Base-by-base conservation (phyloP, 176 grass and related monocot genomes). In the Avena sativa region DNA sequence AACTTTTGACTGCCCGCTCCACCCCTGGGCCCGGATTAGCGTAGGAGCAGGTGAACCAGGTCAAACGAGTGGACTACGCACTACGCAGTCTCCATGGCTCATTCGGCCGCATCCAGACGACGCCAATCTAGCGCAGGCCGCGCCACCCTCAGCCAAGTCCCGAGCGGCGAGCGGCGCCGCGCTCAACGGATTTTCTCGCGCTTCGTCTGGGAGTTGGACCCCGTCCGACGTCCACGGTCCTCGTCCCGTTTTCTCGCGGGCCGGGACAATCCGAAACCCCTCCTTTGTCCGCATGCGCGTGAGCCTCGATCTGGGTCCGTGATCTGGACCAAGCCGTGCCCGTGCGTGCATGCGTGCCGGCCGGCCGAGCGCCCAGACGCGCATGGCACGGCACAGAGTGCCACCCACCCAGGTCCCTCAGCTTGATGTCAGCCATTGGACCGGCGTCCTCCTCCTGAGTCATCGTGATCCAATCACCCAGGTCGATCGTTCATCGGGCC, bases 41-140 rank as follows among this genome's bases (percentile, higher is more conserved):
- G 57, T 40, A 11, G 58, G 86, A 26, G 57, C 74, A 43, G n/a
- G 50, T 3, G 38, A 76, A 76, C 69, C n/a, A 13, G 28, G 86
- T 77, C 80, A 88, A 83, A 88, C 50, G 46, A 48, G 46, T 48
- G 46, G 46, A 48, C 40, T 43, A 43, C 5, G 38, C 38, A 43
- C 32, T 32, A 32, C 32, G 32, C 32, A 34, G 32, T 43, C 40
- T 43, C 40, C 6, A 43, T 43, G 40, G 40, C 40, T 43, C 46
- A 48, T 47, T 47, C 7, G 46, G 7, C 46, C 46, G 46, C 46
- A 48, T 48, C 46, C 9, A 71, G 68, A 43, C 79, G 79, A 44
- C 84, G 80, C 79, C 80, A 90, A 84, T 57, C 1, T 66, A 87
- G 32, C 56, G 84, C 84, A 52, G 84, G 89, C 84, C 89, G 53